Evolutionary conservation across 441 rosid genomes (phyloP).

Genomic region (Brassica balearica): DNA sequence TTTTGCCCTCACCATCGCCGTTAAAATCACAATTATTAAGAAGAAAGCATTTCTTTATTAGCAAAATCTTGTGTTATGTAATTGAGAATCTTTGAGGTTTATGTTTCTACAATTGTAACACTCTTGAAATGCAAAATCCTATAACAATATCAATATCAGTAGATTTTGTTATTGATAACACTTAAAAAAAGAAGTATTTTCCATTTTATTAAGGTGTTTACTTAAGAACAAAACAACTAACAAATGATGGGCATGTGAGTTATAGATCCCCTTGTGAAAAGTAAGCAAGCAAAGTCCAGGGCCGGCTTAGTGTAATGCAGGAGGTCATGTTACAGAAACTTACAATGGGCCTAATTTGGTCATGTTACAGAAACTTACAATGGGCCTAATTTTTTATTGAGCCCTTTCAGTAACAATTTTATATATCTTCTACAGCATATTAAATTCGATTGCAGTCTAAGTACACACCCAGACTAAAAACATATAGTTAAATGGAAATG

Average conservation of each 20-base stretch:
- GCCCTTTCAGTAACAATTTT: neutral
- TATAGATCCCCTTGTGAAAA: neutral
- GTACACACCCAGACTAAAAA: neutral
- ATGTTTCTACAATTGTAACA: constrained; percentile 23
- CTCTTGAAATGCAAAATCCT: constrained; percentile 11
- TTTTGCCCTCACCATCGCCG: constrained; percentile 81
- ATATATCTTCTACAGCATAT: neutral
- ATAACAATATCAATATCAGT: neutral
- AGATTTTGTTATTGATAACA: neutral
- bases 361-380: neutral
- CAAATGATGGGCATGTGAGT: neutral
- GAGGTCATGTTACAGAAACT: neutral
- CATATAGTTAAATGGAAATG: too few relatives aligned
- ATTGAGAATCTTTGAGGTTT: constrained; percentile 8
- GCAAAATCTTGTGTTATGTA: constrained; percentile 18
- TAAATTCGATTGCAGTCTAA: neutral
- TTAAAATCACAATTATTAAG: neutral
- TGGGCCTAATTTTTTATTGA: neutral
- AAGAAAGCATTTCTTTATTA: neutral
- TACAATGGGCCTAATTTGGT: neutral
- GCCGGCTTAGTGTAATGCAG: neutral
- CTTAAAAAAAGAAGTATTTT: neutral
- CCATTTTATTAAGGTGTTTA: neutral
- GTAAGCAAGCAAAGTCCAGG: neutral
- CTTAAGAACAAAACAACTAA: neutral